These are phyloP conservation scores for Talaromyces sp. DNA, from an alignment of 2,329 filamentous ascomycete species.

Conservation along the genomic window DNA sequence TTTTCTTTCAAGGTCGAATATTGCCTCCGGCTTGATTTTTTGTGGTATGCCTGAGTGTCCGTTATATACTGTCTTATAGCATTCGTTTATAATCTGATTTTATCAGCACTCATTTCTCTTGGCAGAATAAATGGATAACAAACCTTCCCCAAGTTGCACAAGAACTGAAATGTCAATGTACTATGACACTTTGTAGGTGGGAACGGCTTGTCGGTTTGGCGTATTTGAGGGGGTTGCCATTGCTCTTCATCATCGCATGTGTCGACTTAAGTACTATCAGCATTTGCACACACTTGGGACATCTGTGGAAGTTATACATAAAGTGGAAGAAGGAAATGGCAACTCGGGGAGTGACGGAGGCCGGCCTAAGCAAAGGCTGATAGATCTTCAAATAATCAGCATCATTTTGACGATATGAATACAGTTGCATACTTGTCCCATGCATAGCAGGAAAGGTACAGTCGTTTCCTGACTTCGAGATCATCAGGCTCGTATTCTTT, in stretches of 20 bases:
- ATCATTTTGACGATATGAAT: background rate
- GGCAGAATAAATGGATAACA: background rate
- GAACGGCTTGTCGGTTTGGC: slow-evolving; percentile 15
- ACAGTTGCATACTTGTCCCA: slow-evolving; percentile 22
- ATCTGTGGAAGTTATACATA: slow-evolving; percentile 5
- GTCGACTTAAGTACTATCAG: slow-evolving; percentile 16
- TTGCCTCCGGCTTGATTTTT: slow-evolving; percentile 16
- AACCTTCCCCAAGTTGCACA: slow-evolving; percentile 18
- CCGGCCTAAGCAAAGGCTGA: slow-evolving; percentile 23
- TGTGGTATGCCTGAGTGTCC: slow-evolving; percentile 6
- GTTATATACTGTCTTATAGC: slow-evolving; percentile 19
- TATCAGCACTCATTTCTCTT: background rate
- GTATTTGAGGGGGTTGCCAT: slow-evolving; percentile 17
- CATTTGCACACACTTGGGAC: background rate
- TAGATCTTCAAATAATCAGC: slow-evolving; percentile 12
- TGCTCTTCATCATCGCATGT: slow-evolving; percentile 17
- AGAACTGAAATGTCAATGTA: slow-evolving; percentile 17
- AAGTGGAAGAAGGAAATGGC: slow-evolving; percentile 14
- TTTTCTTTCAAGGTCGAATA: slow-evolving; percentile 17
- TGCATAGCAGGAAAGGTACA: slow-evolving; percentile 21
- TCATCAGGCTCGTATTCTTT: slow-evolving; percentile 21
- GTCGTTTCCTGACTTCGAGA: slow-evolving; percentile 21
- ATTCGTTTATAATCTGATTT: slow-evolving; percentile 18
- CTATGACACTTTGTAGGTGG: slow-evolving; percentile 17
- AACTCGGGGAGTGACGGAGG: slow-evolving; percentile 20